Evolutionary conservation across 345 rosid species (phyloP), one percentile per base, ranked within the genome.

Genomic region (Eucalyptus marginata): DNA sequence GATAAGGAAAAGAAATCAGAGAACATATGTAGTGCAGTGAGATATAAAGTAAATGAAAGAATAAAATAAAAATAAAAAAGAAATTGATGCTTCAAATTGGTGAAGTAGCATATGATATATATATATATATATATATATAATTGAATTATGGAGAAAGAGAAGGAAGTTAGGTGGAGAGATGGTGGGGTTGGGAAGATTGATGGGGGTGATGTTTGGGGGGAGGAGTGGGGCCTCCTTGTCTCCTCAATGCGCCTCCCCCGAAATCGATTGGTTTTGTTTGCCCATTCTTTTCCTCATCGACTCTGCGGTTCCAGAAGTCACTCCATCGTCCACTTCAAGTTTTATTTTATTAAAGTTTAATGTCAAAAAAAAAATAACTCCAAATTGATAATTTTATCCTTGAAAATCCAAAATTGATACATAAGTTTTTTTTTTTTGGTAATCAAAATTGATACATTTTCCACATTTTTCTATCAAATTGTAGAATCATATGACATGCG

Each of bases 221-320:
- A 3, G 14, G 25, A 8, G 91, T 66, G 89, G 91, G 92, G 22
- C 93, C 94, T 90, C 84, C 91, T 79, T 94, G 95, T 94, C 95
- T 86, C 93, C 88, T 88, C 91, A 66, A 47, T 89, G 91, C 90
- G 76, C 86, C 88, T 64, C 87, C 76, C 90, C 13, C 31, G 8
- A 27, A 76, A 76, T 76, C 47, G 84, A 76, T 40, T 76, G 46
- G 83, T 3, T 13, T 27, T 16, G 6, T 36, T 36, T 36, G 46
- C 27, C 83, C 83, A 5, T 76, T 40, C 71, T n/a, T 20, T 33
- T 40, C 80, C 43, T 40, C 29, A n/a, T 64, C 40, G 11, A 64
- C 76, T n/a, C 40, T 7, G 40, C 31, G 68, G 68, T 27, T 62
- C 68, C 68, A 62, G 3, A 0, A 27, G 33, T 13, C 68, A 12